Conservation (phyloP, 441 rosid species). For the Adansonia rubrostipa region DNA sequence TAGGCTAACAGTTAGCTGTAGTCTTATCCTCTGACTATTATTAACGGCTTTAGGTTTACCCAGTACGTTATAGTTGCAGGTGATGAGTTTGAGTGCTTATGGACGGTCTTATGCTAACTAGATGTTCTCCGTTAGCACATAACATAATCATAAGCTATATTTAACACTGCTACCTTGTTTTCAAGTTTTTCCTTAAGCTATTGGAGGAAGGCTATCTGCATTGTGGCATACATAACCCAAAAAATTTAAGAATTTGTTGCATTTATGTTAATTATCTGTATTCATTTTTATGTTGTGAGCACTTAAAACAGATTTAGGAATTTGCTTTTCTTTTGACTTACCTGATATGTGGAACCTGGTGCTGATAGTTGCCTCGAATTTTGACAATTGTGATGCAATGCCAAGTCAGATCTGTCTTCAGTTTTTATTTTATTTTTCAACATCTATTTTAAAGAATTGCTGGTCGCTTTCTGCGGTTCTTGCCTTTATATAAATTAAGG, state of each 20-base stretch:
- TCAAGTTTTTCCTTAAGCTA: conserved; percentile 32
- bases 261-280: neutral
- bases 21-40: neutral
- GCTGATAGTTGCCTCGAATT: neutral
- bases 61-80: neutral
- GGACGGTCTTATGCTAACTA: conserved; percentile 33
- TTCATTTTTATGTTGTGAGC: neutral
- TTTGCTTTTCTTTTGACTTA: neutral
- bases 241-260: neutral
- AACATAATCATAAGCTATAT: conserved; percentile 33
- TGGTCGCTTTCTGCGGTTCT: neutral
- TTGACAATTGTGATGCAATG: neutral
- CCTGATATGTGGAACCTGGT: neutral
- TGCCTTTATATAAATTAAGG: neutral
- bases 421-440: neutral
- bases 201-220: conserved; percentile 36
- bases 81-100: conserved; percentile 25
- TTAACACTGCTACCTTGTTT: conserved; percentile 29
- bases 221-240: conserved; percentile 31
- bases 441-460: neutral
- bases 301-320: neutral
- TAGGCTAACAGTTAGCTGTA: neutral
- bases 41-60: neutral
- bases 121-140: conserved; percentile 25
- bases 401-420: neutral